phyloP scores from a whole-genome alignment of 2,329 filamentous ascomycete species.

The Emmonsiellopsis sp. region DNA sequence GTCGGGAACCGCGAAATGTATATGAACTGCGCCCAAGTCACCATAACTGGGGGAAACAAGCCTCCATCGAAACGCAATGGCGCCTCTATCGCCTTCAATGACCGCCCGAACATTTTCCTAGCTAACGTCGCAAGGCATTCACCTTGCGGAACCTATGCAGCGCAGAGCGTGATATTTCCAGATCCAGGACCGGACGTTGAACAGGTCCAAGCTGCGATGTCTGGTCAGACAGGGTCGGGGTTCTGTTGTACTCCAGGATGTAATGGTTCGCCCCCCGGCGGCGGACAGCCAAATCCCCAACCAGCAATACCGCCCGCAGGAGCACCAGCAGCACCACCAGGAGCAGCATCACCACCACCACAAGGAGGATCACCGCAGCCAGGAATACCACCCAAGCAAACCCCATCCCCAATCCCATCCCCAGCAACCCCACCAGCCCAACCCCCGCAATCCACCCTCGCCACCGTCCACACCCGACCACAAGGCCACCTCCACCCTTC shows the following conservation, averaged over 20 bases:
- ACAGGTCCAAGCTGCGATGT: not conserved
- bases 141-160: slow-evolving; percentile 7
- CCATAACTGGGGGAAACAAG: slow-evolving; percentile 34
- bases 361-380: not conserved
- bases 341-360: not conserved
- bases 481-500: too few species aligned
- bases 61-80: too few species aligned
- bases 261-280: not conserved
- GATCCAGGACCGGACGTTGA: slow-evolving; percentile 8
- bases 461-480: too few species aligned
- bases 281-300: not conserved
- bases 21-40: slow-evolving; percentile 72
- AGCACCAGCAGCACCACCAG: not conserved
- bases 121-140: slow-evolving; percentile 6
- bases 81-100: not conserved
- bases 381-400: too few species aligned
- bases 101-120: slow-evolving; percentile 6
- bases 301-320: not conserved
- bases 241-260: too few species aligned
- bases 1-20: slow-evolving; percentile 48
- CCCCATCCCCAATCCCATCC: not conserved
- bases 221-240: too few species aligned
- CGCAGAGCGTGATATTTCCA: slow-evolving; percentile 7
- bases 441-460: too few species aligned
- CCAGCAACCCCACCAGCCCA: too few species aligned